Conservation (phyloP, 2,329 filamentous ascomycete species). For the Aureobasidium sp. region DNA sequence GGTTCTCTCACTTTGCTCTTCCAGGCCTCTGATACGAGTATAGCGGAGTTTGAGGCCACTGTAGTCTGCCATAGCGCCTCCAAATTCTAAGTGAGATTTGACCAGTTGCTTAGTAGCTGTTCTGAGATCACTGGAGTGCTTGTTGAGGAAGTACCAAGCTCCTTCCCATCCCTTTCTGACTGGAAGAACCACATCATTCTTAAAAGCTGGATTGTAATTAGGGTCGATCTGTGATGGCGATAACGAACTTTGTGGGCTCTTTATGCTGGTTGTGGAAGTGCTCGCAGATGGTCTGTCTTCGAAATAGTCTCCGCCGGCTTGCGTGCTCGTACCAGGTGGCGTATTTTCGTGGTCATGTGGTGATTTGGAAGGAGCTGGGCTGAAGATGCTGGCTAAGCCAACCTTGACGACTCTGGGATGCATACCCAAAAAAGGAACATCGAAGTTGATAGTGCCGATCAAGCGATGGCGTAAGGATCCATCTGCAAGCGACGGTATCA, state of each 20-base stretch:
- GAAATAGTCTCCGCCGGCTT: background rate
- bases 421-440: constrained; percentile 80
- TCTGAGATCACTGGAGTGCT: constrained; percentile 66
- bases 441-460: constrained; percentile 71
- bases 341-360: background rate
- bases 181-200: constrained; percentile 62
- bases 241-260: constrained; percentile 24
- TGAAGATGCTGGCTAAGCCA: constrained; percentile 71
- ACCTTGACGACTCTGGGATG: constrained; percentile 81
- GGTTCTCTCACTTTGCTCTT: constrained; percentile 53
- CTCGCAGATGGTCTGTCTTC: background rate
- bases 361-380: constrained; percentile 22
- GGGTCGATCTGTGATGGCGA: constrained; percentile 38
- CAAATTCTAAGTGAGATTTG: constrained; percentile 75
- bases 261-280: background rate
- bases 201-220: constrained; percentile 66
- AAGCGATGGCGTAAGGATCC: constrained; percentile 61
- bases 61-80: constrained; percentile 70
- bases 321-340: background rate
- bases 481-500: constrained; percentile 40
- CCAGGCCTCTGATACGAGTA: constrained; percentile 57
- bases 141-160: constrained; percentile 68
- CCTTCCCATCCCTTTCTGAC: constrained; percentile 60
- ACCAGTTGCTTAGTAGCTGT: constrained; percentile 65
- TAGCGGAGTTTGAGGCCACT: constrained; percentile 62